phyloP scores from a whole-genome alignment of 2,329 filamentous ascomycete species.

The Penicillium sp. region DNA sequence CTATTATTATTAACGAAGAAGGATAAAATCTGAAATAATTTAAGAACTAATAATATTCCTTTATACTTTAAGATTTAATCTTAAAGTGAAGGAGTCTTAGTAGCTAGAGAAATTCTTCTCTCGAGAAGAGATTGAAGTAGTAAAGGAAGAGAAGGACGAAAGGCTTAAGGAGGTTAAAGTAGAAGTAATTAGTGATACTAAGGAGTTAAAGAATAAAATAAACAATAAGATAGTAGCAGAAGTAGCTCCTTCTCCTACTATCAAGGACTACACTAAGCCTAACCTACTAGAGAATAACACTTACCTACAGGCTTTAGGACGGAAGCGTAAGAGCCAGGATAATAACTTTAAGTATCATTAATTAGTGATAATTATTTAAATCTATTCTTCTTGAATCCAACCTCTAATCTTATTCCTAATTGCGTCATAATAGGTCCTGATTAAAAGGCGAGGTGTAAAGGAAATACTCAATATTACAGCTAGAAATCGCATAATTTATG shows the following conservation, averaged over 20 bases:
- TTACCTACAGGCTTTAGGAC: background rate
- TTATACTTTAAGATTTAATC: too few species aligned
- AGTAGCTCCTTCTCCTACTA: background rate
- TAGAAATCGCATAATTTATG: constrained; percentile 1
- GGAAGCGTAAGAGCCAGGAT: constrained; percentile 5
- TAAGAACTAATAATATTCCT: too few species aligned
- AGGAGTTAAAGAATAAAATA: too few species aligned
- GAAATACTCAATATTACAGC: constrained; percentile 3
- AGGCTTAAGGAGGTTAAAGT: too few species aligned
- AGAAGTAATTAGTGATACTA: too few species aligned
- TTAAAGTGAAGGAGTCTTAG: too few species aligned
- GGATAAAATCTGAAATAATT: too few species aligned
- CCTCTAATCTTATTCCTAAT: background rate
- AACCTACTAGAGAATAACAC: background rate
- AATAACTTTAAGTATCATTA: background rate
- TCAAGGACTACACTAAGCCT: background rate
- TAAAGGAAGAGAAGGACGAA: too few species aligned
- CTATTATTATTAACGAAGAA: too few species aligned
- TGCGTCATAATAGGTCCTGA: too few species aligned
- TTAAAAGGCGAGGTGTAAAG: background rate
- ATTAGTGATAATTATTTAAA: background rate
- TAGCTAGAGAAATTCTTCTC: too few species aligned
- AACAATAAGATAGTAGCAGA: background rate
- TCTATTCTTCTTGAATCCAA: background rate
- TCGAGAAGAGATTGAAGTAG: too few species aligned